Evolutionary conservation across 306 rosid genomes (phyloP), one percentile per base, ranked within the genome.

Genomic region (Gynostemma pentaphyllum): DNA sequence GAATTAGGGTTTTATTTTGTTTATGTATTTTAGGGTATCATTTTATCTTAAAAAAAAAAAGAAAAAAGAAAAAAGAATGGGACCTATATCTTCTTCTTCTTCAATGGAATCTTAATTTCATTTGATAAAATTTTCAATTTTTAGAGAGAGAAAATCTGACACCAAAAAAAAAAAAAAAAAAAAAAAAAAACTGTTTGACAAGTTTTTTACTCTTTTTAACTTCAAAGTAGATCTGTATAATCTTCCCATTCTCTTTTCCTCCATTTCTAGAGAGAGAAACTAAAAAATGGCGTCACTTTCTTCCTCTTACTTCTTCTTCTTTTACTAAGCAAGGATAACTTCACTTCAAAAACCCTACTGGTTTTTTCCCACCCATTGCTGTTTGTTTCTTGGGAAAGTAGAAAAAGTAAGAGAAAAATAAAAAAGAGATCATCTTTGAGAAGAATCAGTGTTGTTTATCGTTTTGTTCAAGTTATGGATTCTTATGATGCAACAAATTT

Each of bases 401-500:
- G n/a, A n/a, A n/a, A n/a, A n/a, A n/a, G n/a, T n/a, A n/a, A n/a
- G n/a, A n/a, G n/a, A n/a, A n/a, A n/a, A n/a, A n/a, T n/a, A n/a
- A n/a, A 22, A 15, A 2, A 30, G 45, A 23, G 45, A 32, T 54
- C 30, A 29, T 30, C 28, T 34, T 0, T n/a, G n/a, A n/a, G n/a
- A 45, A 34, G n/a, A 56, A 40, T 14, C 63, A 56, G 16, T 56
- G 5, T 9, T 27, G 27, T 4, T 48, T 48, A 18, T 1, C 11
- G 14, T 27, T 1, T 24, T 18, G 11, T 36, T 19, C 0, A 8
- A 16, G 40, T 55, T 34, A 90, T 87, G 96, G 95, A 81, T 83
- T 75, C 95, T 27, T 82, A 63, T 55, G 98, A 91, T 73, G 96
- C 96, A 23, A 87, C 92, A 2, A 79, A 70, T 72, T 70, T 81